Conservation (phyloP, 306 rosid genomes). For the Echinosophora koreensis region DNA sequence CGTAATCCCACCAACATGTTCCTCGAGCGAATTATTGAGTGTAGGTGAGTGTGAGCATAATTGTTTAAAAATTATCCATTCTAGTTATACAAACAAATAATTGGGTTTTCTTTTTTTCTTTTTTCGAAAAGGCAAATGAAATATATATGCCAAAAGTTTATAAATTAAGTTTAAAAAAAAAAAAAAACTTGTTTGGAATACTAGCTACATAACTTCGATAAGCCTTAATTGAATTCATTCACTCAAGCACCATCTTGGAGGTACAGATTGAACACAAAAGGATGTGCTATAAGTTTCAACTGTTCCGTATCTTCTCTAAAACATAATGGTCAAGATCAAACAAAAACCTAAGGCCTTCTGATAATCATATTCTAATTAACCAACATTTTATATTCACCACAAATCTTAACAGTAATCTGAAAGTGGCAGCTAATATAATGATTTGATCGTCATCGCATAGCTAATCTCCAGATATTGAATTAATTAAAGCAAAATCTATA, state of each 20-base stretch:
- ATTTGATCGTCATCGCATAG: neutral
- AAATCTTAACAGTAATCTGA: neutral
- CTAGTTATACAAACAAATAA: no score
- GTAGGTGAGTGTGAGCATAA: no score
- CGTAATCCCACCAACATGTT: neutral
- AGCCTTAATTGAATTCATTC: neutral
- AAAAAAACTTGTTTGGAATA: neutral
- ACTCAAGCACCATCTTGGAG: neutral
- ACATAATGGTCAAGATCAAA: neutral
- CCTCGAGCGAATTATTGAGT: no score
- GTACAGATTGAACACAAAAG: no score
- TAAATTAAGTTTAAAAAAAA: neutral
- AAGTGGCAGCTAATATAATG: neutral
- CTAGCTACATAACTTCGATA: neutral
- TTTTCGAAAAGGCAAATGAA: no score
- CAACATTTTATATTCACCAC: neutral
- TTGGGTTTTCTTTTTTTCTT: no score
- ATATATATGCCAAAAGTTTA: neutral
- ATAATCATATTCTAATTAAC: neutral
- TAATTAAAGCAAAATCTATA: neutral
- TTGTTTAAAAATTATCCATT: no score
- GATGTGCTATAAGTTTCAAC: neutral
- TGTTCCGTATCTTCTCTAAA: neutral
- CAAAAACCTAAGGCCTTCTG: neutral
- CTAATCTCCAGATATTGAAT: neutral